phyloP scores from a whole-genome alignment of 2,329 filamentous ascomycete genomes.

The Periconia sp. region DNA sequence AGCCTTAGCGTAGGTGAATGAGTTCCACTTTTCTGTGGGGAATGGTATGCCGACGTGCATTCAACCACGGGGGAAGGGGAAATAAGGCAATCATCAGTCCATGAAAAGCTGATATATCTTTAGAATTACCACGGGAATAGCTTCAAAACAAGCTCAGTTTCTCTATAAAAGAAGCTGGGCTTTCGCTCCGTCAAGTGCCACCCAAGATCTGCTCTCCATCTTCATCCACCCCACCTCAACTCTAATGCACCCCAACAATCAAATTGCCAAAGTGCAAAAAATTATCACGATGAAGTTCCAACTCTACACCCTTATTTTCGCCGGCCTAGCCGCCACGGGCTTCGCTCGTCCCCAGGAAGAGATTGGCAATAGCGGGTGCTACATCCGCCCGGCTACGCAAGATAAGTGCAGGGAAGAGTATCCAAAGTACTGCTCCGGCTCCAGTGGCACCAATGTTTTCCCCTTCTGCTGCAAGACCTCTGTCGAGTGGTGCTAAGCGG shows the following conservation, averaged over 20 bases:
- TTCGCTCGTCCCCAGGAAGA: neutral
- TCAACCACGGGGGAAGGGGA: neutral
- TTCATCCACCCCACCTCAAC: neutral
- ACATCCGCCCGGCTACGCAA: slow-evolving; percentile 2
- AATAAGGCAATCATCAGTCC: slow-evolving; percentile 1
- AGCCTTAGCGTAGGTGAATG: neutral
- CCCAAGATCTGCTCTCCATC: neutral
- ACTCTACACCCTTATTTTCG: slow-evolving; percentile 1
- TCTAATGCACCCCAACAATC: neutral
- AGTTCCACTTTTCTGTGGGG: neutral
- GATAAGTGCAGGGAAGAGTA: neutral
- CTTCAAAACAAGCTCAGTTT: neutral
- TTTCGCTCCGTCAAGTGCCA: neutral
- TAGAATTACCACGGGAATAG: neutral
- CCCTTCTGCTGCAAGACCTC: slow-evolving; percentile 2
- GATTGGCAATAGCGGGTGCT: slow-evolving; percentile 4
- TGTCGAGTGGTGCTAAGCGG: slow-evolving; percentile 2
- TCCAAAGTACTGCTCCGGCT: neutral
- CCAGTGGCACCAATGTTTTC: slow-evolving; percentile 2
- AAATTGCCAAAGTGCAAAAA: neutral
- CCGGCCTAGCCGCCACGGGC: neutral
- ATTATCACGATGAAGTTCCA: slow-evolving; percentile 1
- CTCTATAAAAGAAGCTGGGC: slow-evolving; percentile 1
- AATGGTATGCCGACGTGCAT: neutral
- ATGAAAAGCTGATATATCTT: neutral